Evolutionary conservation across 2,329 filamentous ascomycete genomes (phyloP).

Genomic region (Talaromyces piceae): DNA sequence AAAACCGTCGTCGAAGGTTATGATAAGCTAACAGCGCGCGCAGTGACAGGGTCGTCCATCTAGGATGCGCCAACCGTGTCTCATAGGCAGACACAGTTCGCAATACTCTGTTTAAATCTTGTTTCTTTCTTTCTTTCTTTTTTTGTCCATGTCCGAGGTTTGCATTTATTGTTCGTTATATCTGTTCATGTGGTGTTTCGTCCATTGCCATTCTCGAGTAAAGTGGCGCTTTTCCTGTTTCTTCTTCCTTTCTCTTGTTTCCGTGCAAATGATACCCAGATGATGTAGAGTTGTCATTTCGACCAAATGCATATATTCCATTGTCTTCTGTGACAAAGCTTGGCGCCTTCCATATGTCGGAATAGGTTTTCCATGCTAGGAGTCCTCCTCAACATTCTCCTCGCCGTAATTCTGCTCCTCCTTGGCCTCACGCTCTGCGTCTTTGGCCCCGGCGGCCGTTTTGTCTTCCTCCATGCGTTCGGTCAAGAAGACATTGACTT

Average conservation of each 20-base stretch:
- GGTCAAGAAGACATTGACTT: conserved; percentile 54
- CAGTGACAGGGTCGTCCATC: conserved; percentile 62
- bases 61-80: conserved; percentile 59
- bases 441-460: conserved; percentile 22
- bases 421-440: conserved; percentile 33
- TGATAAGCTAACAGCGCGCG: conserved; percentile 10
- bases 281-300: conserved; percentile 5
- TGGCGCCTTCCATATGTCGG: neutral
- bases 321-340: neutral
- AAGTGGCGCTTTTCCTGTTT: neutral
- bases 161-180: neutral
- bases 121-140: conserved; percentile 16
- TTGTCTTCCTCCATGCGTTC: conserved; percentile 57
- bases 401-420: conserved; percentile 69
- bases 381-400: conserved; percentile 62
- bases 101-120: conserved; percentile 12
- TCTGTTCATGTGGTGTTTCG: conserved; percentile 6
- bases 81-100: conserved; percentile 13
- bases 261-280: conserved; percentile 11
- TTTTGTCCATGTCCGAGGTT: conserved; percentile 5
- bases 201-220: neutral
- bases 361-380: neutral
- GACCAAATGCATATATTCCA: neutral
- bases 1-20: neutral
- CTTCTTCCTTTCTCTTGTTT: no score